Evolutionary conservation across 2,329 filamentous ascomycete genomes (phyloP).

Genomic region (Thyridium curvatum): DNA sequence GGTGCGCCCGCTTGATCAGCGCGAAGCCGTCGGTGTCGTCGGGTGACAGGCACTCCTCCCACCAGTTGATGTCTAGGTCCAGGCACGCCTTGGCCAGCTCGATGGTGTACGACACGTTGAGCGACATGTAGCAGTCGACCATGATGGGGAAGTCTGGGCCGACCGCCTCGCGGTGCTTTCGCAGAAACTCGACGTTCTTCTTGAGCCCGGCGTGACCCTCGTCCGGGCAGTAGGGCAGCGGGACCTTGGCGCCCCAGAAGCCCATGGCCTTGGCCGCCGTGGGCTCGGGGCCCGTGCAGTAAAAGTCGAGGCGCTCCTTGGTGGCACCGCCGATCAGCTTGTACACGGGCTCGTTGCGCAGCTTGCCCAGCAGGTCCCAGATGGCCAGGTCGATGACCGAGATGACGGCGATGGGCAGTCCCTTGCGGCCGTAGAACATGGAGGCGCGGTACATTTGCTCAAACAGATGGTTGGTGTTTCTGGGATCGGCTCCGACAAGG

Average conservation of each 20-base stretch:
- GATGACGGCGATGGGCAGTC: constrained; percentile 82
- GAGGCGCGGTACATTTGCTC: constrained; percentile 95
- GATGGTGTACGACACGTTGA: constrained; percentile 90
- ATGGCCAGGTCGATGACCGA: constrained; percentile 90
- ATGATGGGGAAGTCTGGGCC: constrained; percentile 89
- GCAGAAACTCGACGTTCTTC: constrained; percentile 87
- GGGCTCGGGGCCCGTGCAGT: constrained; percentile 89
- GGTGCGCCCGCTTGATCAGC: constrained; percentile 85
- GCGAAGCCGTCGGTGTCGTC: constrained; percentile 90
- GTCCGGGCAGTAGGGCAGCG: constrained; percentile 82
- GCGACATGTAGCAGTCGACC: constrained; percentile 96
- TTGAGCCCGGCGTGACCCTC: constrained; percentile 75
- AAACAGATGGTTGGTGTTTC: constrained; percentile 86
- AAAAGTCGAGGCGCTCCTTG: constrained; percentile 77
- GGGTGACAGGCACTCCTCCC: constrained; percentile 88
- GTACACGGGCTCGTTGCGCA: constrained; percentile 89
- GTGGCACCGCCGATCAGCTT: constrained; percentile 91
- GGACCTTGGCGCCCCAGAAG: constrained; percentile 87
- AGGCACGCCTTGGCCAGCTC: constrained; percentile 79
- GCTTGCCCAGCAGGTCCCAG: constrained; percentile 89
- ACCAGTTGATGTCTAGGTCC: constrained; percentile 90
- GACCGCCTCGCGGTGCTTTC: constrained; percentile 75
- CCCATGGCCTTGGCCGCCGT: constrained; percentile 76
- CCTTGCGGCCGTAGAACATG: constrained; percentile 96
- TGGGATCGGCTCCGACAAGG: constrained; percentile 79